phyloP scores from a whole-genome alignment of 2,329 filamentous ascomycete genomes.

The Boeremia exigua region DNA sequence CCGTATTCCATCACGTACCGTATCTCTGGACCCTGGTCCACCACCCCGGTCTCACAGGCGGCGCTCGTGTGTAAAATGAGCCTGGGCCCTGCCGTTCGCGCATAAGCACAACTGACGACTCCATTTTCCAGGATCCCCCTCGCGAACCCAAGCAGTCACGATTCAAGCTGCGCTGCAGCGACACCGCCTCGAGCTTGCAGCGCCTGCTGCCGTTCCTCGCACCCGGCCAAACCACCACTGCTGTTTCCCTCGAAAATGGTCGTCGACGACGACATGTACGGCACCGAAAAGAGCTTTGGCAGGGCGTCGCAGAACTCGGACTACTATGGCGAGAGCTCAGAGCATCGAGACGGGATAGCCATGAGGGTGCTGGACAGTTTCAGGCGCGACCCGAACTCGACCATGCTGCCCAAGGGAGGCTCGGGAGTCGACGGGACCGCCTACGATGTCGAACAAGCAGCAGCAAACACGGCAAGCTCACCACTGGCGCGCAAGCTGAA shows the following conservation, averaged over 20 bases:
- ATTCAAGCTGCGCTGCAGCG: conserved; percentile 19
- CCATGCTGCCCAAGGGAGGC: conserved; percentile 54
- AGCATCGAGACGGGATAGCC: conserved; percentile 40
- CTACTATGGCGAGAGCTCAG: conserved; percentile 48
- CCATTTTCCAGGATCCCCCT: conserved; percentile 6
- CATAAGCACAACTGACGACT: conserved; percentile 6
- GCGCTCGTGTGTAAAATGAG: conserved; percentile 8
- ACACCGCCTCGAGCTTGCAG: conserved; percentile 27
- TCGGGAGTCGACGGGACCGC: conserved; percentile 61
- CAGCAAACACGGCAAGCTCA: conserved; percentile 70
- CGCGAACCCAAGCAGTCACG: conserved; percentile 9
- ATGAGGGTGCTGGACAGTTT: conserved; percentile 54
- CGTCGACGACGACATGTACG: conserved; percentile 45
- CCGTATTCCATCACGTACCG: conserved; percentile 5
- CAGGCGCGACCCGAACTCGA: conserved; percentile 49
- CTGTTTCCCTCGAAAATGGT: conserved; percentile 26
- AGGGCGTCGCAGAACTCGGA: conserved; percentile 42
- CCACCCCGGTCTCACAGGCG: conserved; percentile 2
- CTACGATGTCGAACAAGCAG: conserved; percentile 69
- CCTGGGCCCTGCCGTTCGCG: conserved; percentile 12
- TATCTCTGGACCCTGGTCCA: conserved; percentile 13
- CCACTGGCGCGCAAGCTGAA: conserved; percentile 69
- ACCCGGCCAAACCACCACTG: too few species aligned
- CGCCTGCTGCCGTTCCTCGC: conserved; percentile 21
- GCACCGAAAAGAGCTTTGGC: conserved; percentile 49